Conservation (phyloP, 345 rosid genomes). For the Camelina laxa region DNA sequence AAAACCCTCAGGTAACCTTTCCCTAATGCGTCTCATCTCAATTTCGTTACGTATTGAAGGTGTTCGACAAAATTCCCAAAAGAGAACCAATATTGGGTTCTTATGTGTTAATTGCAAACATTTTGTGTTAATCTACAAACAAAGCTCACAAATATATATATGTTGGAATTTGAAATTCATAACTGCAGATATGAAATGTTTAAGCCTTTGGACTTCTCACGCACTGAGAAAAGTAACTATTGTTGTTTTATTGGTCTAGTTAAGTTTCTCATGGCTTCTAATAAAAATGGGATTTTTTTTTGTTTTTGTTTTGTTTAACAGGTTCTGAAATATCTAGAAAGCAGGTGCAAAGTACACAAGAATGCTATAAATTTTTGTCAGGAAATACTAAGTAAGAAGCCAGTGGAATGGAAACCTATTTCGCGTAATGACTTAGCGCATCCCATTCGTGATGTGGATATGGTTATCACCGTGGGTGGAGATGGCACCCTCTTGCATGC, state of each 20-base stretch:
- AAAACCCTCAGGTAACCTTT: constrained; percentile 55
- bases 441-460: constrained; percentile 68
- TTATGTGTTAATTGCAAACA: not conserved
- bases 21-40: not conserved
- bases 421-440: constrained; percentile 57
- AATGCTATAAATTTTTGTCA: constrained; percentile 71
- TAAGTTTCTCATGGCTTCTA: not conserved
- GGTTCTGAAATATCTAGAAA: constrained; percentile 64
- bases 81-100: not conserved
- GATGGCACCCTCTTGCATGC: constrained; percentile 97
- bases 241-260: not conserved
- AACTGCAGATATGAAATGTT: not conserved
- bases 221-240: not conserved
- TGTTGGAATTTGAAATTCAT: not conserved
- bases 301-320: constrained; percentile 29
- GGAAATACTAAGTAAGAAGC: constrained; percentile 64
- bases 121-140: not conserved
- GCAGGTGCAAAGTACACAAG: constrained; percentile 73
- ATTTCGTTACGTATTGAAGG: constrained; percentile 18
- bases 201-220: not conserved
- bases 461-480: constrained; percentile 91
- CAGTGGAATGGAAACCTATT: constrained; percentile 69
- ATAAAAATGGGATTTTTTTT: too few species aligned
- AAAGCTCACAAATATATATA: not conserved
- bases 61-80: constrained; percentile 53